These are phyloP conservation scores for Coemansia erecta DNA, from an alignment of 192 early-diverging fungal species.

Conservation along the genomic window DNA sequence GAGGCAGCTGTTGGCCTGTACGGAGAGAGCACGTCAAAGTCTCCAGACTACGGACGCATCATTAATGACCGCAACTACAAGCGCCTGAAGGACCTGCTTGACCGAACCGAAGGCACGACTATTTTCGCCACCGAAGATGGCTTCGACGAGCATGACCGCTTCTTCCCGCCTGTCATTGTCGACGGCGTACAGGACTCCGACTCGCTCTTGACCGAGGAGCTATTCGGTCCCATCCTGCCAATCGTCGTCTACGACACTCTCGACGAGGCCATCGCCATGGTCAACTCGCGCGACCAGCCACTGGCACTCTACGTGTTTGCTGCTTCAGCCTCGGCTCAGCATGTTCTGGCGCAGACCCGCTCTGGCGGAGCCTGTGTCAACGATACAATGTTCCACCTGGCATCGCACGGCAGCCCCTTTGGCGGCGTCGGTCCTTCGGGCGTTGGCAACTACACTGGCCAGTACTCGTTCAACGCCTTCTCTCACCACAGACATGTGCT, in stretches of 20 bases:
- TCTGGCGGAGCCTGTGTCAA: conserved; percentile 80
- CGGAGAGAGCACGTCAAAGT: conserved; percentile 51
- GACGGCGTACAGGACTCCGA: conserved; percentile 63
- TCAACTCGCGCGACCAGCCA: conserved; percentile 69
- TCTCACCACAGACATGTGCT: conserved; percentile 71
- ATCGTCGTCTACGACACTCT: conserved; percentile 65
- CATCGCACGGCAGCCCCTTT: conserved; percentile 67
- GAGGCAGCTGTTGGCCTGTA: conserved; percentile 49
- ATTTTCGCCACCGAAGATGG: conserved; percentile 57
- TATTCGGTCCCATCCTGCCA: conserved; percentile 92
- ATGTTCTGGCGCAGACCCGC: conserved; percentile 64
- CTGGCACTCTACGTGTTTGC: conserved; percentile 80
- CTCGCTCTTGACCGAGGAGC: conserved; percentile 74
- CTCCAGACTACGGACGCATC: conserved; percentile 66
- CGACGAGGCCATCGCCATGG: conserved; percentile 61
- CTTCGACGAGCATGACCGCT: conserved; percentile 60
- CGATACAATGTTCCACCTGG: conserved; percentile 69
- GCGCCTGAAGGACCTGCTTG: conserved; percentile 61
- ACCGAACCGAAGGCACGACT: conserved; percentile 47
- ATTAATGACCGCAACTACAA: conserved; percentile 68
- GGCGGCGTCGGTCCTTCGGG: conserved; percentile 87
- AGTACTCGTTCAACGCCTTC: conserved; percentile 73
- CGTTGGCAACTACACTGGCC: conserved; percentile 82
- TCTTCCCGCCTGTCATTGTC: conserved; percentile 82
- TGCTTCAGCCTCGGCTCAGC: conserved; percentile 51